Evolutionary conservation across 371 early-diverging fungal genomes (phyloP), one percentile per base, ranked within the genome.

Genomic region (Rhizomucor miehei): DNA sequence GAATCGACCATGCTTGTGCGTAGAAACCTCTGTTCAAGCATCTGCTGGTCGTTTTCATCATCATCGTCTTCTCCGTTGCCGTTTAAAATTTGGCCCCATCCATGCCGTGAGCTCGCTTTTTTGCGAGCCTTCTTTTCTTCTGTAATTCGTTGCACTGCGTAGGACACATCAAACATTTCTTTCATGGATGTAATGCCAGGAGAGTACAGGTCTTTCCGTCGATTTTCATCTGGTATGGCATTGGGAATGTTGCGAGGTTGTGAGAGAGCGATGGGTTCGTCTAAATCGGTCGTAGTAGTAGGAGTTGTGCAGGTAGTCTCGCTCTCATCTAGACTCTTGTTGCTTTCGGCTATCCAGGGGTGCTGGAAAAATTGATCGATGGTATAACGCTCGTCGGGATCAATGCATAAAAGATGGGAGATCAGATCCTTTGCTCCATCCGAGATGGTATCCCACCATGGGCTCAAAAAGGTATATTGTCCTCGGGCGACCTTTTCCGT

Each of bases 361-460:
- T 93, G 92, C 3, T 76, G 69, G 57, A 96, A 74, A 65, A 93
- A 85, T 29, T 76, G 71, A 29, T 76, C 70, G 34, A 85, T 82
- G 16, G 76, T 80, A 53, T 73, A 77, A 3, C 87, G 70, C 48
- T 71, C 63, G 21, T 67, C 56, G 3, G 86, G 77, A 51, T 84
- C 79, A 12, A 81, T 71, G 40, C 76, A 73, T 36, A 91, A 62
- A 51, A 90, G 62, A 38, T 76, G 76, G 41, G 79, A 69, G 47
- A 91, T 79, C 29, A 99, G 76, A 68, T 93, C 88, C 69, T 89
- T 89, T 59, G 77, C 90, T 52, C 67, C 71, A 17, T 64, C 69
- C 12, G 82, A 81, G 47, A 90, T 82, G 39, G 65, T 63, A 62
- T 89, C 89, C 89, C 89, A 90, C 88, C 89, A 89, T 25, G 89